Base-by-base conservation (phyloP, 2,329 filamentous ascomycete genomes). In the Trichoderma oligosporum region DNA sequence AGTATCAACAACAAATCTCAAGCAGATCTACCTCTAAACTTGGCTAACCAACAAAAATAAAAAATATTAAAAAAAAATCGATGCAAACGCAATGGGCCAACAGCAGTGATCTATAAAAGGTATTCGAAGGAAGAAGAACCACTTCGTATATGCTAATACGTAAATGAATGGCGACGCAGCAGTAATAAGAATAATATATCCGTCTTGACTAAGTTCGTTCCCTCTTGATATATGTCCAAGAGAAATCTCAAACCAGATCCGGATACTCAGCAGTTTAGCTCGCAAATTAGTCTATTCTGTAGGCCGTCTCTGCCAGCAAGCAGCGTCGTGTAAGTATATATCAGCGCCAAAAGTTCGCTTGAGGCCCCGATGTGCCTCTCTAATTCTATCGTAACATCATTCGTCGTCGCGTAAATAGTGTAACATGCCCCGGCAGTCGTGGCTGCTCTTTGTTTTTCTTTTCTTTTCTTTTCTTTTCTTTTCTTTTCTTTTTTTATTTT, bases 261-360 rank as follows among this genome's bases (percentile, higher is more conserved):
- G 29, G 25, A 44, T 44, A 29, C 46, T 16, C 41, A 46, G 22
- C 22, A 20, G 29, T 25, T 31, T 12, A 20, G 24, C 18, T 29
- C 24, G 41, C 33, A 46, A 12, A 35, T 27, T 12, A 7, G 27
- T 31, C 27, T 5, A 6, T 11, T 31, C 27, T 31, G 27, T 11
- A 31, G 11, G 64, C 61, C 63, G 64, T 67, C 62, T 63, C 60
- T 49, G 62, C 35, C 35, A 38, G 35, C 16, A n/a, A 7, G 14
- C 38, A 36, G 46, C 47, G 45, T 31, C 46, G 25, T 31, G n/a
- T 24, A 41, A 38, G 24, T 45, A 41, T 44, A 38, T 51, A 41
- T 58, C 41, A 41, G 41, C n/a, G 27, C 36, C 33, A n/a, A n/a
- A 16, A 27, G 24, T 47, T 31, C 22, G 48, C 42, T 47, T 55